A percentile compares a stretch with the other conserved stretches of the same genome.
Conservation (phyloP, 768 basidiomycete species). For the Xanthoconium purpureum region DNA sequence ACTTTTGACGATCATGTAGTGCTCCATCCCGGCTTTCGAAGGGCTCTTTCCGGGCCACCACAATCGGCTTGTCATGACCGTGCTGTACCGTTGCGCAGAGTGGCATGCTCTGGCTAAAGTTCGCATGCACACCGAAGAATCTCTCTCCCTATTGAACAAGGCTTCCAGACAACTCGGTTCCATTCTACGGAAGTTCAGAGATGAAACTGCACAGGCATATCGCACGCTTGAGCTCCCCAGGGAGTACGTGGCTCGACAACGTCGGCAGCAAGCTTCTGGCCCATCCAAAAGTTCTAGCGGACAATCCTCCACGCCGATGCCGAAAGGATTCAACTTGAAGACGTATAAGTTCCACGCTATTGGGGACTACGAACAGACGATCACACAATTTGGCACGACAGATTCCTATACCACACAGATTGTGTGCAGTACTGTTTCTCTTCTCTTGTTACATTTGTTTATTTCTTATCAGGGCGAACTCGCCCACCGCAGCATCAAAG, state of each 20-base stretch:
- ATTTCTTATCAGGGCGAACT: constrained; percentile 36
- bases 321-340: constrained; percentile 18
- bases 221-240: constrained; percentile 28
- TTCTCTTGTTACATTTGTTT: background rate
- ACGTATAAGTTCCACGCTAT: constrained; percentile 35
- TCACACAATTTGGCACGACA: constrained; percentile 2
- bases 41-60: constrained; percentile 31
- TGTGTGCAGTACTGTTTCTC: background rate
- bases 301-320: background rate
- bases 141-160: constrained; percentile 16
- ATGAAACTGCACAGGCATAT: constrained; percentile 18
- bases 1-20: constrained; percentile 10
- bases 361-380: constrained; percentile 19
- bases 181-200: constrained; percentile 21
- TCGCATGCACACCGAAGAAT: constrained; percentile 5
- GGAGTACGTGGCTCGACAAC: constrained; percentile 25
- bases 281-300: background rate
- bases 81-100: constrained; percentile 28
- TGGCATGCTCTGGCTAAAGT: constrained; percentile 35
- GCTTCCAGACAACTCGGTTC: constrained; percentile 19
- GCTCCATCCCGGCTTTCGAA: constrained; percentile 36
- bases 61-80: constrained; percentile 16
- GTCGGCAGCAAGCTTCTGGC: background rate
- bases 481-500: constrained; percentile 36
- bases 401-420: constrained; percentile 6